Conservation (phyloP, 1,284 basidiomycete genomes). For the Ganoderma sp. region DNA sequence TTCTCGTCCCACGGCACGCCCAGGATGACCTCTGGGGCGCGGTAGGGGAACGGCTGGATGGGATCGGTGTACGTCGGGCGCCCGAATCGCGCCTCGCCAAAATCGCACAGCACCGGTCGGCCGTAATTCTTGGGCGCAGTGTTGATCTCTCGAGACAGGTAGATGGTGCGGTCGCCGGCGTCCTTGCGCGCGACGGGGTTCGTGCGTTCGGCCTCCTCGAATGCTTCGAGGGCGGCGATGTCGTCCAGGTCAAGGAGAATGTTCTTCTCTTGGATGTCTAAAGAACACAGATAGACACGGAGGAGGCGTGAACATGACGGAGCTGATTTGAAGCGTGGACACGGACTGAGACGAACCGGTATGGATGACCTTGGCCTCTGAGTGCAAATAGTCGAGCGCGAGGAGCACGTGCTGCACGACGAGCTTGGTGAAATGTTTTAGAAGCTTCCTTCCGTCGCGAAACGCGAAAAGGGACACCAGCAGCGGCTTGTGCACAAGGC, state of each 20-base stretch:
- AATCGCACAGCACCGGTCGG: conserved; percentile 29
- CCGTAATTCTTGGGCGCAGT: conserved; percentile 19
- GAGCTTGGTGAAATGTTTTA: conserved; percentile 10
- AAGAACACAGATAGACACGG: not conserved
- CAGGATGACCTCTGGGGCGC: conserved; percentile 34
- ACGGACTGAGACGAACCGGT: conserved; percentile 25
- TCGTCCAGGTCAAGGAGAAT: conserved; percentile 25
- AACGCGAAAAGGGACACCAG: conserved; percentile 26
- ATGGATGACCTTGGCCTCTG: conserved; percentile 34
- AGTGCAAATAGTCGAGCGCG: conserved; percentile 35
- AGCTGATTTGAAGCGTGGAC: no score
- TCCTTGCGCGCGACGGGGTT: conserved; percentile 24
- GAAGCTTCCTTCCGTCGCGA: conserved; percentile 15
- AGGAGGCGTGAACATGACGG: no score
- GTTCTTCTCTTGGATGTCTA: conserved; percentile 27
- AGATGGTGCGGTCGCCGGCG: conserved; percentile 24
- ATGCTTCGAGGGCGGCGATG: conserved; percentile 20
- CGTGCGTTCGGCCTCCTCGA: conserved; percentile 23
- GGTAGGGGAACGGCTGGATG: conserved; percentile 31
- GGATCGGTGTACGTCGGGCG: conserved; percentile 23
- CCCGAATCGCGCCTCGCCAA: conserved; percentile 31
- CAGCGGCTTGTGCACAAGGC: conserved; percentile 28
- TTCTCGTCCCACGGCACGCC: conserved; percentile 32
- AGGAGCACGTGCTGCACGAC: conserved; percentile 26
- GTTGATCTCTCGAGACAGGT: conserved; percentile 18